Conservation (phyloP, 2,329 filamentous ascomycete genomes). For the Phialocephala subalpina region DNA sequence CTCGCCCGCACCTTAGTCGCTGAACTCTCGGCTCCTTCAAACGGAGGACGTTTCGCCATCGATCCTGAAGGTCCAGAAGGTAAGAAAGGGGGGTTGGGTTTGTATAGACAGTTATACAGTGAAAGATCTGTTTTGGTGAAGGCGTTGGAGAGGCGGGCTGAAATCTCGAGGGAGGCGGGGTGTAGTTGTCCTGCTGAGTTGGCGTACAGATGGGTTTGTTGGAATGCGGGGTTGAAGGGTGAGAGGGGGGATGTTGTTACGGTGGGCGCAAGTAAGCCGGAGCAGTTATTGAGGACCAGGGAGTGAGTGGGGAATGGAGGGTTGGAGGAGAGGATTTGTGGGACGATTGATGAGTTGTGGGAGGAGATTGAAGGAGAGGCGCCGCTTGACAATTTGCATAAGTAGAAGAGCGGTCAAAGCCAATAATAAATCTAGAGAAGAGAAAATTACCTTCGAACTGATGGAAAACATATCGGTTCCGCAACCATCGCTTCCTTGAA, state of each 20-base stretch:
- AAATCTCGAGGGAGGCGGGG: neutral
- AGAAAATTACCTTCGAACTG: too few species aligned
- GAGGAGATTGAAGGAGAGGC: neutral
- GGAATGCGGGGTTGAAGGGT: neutral
- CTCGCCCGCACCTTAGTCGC: too few species aligned
- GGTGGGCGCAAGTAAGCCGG: neutral
- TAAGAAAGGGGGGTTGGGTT: too few species aligned
- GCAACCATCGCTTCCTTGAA: too few species aligned
- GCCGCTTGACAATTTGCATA: neutral
- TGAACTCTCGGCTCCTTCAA: too few species aligned
- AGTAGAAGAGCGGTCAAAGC: neutral
- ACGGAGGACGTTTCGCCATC: too few species aligned
- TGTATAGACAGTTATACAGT: too few species aligned
- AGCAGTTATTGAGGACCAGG: neutral
- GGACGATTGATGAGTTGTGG: neutral
- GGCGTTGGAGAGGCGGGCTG: neutral
- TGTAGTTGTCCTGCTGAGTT: neutral
- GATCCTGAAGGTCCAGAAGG: too few species aligned
- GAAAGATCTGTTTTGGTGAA: neutral
- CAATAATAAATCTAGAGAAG: too few species aligned
- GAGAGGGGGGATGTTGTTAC: too few species aligned
- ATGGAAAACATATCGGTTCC: too few species aligned
- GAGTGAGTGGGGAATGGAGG: neutral
- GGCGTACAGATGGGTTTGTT: neutral
- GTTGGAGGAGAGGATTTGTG: neutral